These are phyloP conservation scores for Xanthoceras sorbifolium DNA, from an alignment of 345 rosid genomes.

Conservation along the genomic window DNA sequence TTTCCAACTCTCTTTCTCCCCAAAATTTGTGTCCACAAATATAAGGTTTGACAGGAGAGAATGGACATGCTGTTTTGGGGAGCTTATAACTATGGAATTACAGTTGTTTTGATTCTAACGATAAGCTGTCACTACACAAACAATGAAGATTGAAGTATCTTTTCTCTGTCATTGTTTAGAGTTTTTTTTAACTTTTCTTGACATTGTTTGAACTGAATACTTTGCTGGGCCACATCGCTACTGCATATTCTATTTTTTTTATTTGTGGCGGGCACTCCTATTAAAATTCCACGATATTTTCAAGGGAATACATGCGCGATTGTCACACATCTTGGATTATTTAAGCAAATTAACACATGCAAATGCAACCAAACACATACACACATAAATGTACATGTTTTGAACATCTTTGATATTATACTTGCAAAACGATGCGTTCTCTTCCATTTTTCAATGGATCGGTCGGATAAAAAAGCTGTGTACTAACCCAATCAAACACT, in stretches of 20 bases:
- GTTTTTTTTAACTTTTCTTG: not conserved
- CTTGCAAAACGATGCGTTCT: too few relatives aligned
- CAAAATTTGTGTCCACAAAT: not conserved
- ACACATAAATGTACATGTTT: too few relatives aligned
- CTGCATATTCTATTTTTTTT: not conserved
- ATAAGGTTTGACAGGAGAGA: not conserved
- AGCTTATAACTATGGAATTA: conserved; percentile 7
- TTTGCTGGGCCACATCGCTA: not conserved
- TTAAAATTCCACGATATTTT: not conserved
- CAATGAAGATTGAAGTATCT: not conserved
- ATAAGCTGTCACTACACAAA: conserved; percentile 27
- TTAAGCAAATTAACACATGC: too few relatives aligned
- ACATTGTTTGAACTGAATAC: not conserved
- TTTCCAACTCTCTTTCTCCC: not conserved
- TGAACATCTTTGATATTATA: too few relatives aligned
- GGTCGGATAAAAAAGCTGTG: too few relatives aligned
- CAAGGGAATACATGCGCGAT: not conserved
- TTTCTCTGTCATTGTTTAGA: not conserved
- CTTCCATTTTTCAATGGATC: too few relatives aligned
- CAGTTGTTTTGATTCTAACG: conserved; percentile 22
- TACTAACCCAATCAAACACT: too few relatives aligned
- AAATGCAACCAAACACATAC: too few relatives aligned
- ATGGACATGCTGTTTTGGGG: not conserved
- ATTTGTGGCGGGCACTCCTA: conserved; percentile 3
- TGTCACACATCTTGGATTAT: too few relatives aligned